These are phyloP conservation scores for Paramecium primaurelia DNA, from an alignment of 73 alveolate genomes.

Conservation along the genomic window DNA sequence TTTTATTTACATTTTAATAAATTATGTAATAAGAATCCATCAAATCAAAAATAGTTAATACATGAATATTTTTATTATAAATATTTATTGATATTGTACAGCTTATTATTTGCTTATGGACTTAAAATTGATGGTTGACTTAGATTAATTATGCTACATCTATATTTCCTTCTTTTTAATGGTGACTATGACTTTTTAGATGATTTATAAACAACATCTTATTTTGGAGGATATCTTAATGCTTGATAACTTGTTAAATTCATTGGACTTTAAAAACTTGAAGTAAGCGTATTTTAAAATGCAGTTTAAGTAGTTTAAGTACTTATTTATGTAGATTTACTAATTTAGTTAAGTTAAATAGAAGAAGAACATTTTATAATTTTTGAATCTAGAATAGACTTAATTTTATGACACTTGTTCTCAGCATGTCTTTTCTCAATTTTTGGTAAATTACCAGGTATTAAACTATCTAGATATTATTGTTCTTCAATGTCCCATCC, in stretches of 20 bases:
- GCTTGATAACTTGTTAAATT: neutral
- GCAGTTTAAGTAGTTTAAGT: neutral
- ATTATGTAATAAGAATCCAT: neutral
- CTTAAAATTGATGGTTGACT: neutral
- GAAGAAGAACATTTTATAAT: neutral
- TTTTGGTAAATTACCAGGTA: neutral
- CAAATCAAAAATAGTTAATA: neutral
- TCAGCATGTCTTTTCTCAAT: neutral
- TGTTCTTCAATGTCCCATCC: slow-evolving; percentile 13
- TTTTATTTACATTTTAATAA: too few species aligned
- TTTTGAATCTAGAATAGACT: neutral
- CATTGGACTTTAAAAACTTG: neutral
- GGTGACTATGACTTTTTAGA: neutral
- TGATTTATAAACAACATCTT: neutral
- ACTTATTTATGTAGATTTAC: neutral
- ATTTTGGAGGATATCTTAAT: neutral
- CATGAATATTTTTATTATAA: neutral
- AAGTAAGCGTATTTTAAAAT: neutral
- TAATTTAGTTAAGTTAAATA: neutral
- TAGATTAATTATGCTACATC: neutral
- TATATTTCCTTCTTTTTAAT: neutral
- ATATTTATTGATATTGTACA: neutral
- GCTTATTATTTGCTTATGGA: neutral
- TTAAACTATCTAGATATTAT: neutral
- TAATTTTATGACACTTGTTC: neutral